These are phyloP conservation scores for Cantharellus anzutake DNA, from an alignment of 768 basidiomycete species.

Conservation along the genomic window DNA sequence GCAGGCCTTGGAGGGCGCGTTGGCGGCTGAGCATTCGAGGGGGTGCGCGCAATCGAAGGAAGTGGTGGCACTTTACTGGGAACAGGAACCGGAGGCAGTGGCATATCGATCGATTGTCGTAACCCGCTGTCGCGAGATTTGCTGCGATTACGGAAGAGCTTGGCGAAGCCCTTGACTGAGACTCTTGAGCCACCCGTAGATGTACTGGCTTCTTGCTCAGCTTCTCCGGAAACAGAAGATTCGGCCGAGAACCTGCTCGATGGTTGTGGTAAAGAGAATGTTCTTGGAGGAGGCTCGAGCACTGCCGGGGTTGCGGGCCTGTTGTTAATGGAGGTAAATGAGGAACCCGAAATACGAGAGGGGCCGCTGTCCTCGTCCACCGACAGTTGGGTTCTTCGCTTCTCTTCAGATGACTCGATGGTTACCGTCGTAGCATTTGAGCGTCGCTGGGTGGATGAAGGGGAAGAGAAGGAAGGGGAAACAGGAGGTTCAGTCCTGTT, in stretches of 20 bases:
- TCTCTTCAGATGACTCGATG: no score
- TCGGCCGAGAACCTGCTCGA: constrained; percentile 1
- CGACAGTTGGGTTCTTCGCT: no score
- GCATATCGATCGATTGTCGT: background rate
- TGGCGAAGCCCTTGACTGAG: background rate
- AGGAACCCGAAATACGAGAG: background rate
- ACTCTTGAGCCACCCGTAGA: background rate
- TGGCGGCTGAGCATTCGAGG: background rate
- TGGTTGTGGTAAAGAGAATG: background rate
- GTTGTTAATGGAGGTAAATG: background rate
- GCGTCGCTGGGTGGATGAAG: background rate
- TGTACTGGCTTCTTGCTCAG: background rate
- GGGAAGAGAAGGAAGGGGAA: background rate
- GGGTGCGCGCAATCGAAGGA: background rate
- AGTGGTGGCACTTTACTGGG: background rate
- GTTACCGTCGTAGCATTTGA: background rate
- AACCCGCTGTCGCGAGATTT: background rate
- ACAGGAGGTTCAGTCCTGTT: background rate
- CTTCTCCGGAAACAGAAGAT: background rate
- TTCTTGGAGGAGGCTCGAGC: background rate
- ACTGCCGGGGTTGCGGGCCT: background rate
- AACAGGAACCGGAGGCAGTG: background rate
- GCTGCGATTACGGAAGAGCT: background rate
- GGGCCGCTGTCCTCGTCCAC: background rate
- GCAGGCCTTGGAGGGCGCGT: background rate